Base-by-base conservation (phyloP, 257 asterid genomes). In the Cynanchum wilfordii region DNA sequence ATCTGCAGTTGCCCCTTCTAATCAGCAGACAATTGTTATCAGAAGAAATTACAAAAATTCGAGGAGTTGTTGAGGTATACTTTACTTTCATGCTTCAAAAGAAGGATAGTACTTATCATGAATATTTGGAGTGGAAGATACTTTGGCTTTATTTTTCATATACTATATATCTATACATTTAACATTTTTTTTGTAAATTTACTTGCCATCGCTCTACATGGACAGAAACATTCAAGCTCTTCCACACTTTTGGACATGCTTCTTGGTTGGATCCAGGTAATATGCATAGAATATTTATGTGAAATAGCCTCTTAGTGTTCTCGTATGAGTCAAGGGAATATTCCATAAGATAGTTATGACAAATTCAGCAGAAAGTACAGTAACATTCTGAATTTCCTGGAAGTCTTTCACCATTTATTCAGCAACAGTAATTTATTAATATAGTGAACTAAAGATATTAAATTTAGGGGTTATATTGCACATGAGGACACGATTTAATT, bases 251-350 rank as follows among this genome's bases (percentile, higher is more conserved):
- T 89, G 83, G 91, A 88, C 75, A 78, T 89, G 90, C 97, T 94
- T 77, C 89, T 94, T 71, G 62, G 87, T 77, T 94, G 99, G 99
- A 80, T 94, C 79, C 93, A 89, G 99, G 99, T 94, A 82, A 74
- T 60, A 20, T 56, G 60, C 30, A 36, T 29, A 49, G 38, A 66
- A 58, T 30, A 64, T 54, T 74, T 22, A 47, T 58, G 55, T 51
- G 50, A 50, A 45, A 29, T 59, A 58, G 30, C 47, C 66, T 36
- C 40, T 60, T 79, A n/a, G 42, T 33, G 33, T 63, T 63, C 68
- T 16, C 38, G 7, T 1, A 22, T 13, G 22, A 63, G 47, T 30
- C 38, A 33, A 30, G 4, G 22, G 66, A 27, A n/a, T 55, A 55
- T 55, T 55, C 12, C 25, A 1, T 55, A 55, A 20, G 60, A 24